Evolutionary conservation across 768 basidiomycete species (phyloP).

Genomic region (Trametes meyenii): DNA sequence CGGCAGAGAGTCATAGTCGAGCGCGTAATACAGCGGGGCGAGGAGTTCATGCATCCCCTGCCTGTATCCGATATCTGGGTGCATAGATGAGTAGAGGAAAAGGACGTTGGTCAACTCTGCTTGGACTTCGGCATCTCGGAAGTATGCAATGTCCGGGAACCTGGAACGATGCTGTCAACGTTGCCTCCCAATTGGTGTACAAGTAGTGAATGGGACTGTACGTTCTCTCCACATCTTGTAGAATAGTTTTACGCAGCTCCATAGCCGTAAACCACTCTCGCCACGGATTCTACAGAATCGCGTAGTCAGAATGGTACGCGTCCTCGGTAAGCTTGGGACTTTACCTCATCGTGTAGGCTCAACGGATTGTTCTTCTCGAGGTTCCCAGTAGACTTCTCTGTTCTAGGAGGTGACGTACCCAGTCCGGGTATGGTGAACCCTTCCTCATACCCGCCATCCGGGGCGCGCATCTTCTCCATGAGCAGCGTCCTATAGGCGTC

Average conservation of each 20-base stretch:
- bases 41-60: conserved; percentile 99
- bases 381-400: conserved; percentile 38
- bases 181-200: background rate
- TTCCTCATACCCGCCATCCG: conserved; percentile 83
- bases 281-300: conserved; percentile 80
- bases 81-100: conserved; percentile 78
- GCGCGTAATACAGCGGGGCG: conserved; percentile 81
- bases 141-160: conserved; percentile 96
- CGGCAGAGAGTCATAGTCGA: conserved; percentile 79
- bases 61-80: conserved; percentile 87
- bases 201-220: conserved; percentile 43
- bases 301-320: background rate
- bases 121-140: conserved; percentile 76
- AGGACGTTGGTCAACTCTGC: conserved; percentile 82
- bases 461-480: conserved; percentile 74
- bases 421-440: conserved; percentile 61
- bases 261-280: conserved; percentile 89
- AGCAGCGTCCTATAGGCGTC: conserved; percentile 59
- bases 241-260: conserved; percentile 86
- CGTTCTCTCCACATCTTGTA: conserved; percentile 96
- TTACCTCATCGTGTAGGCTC: conserved; percentile 75
- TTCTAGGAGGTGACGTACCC: conserved; percentile 36
- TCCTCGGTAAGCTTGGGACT: conserved; percentile 11
- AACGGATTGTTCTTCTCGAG: conserved; percentile 80
- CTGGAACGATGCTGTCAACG: conserved; percentile 42